A percentile compares a stretch with the other conserved stretches of the same genome.
These are phyloP conservation scores for Aspergillus transmontanensis DNA, from an alignment of 2,329 filamentous ascomycete species.

Conservation along the genomic window DNA sequence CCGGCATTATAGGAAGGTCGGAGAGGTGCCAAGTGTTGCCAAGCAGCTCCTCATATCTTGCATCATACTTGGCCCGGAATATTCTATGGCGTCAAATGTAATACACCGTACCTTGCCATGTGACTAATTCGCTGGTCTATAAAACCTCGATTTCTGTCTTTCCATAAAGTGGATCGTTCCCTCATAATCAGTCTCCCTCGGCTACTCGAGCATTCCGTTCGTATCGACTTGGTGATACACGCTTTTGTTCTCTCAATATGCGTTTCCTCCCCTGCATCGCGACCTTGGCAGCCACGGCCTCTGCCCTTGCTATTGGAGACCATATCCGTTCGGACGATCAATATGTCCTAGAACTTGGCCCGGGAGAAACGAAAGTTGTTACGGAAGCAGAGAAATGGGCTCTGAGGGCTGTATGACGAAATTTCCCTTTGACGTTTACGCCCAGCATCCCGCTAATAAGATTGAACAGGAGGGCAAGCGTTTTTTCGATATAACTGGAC, in stretches of 20 bases:
- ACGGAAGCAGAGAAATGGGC: slow-evolving; percentile 10
- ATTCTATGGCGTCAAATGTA: background rate
- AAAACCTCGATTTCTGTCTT: background rate
- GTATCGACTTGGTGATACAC: background rate
- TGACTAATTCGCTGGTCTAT: background rate
- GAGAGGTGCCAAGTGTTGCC: background rate
- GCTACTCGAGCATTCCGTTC: background rate
- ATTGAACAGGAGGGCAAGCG: background rate
- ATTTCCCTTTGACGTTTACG: background rate
- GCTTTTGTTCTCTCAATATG: background rate
- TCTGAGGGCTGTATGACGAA: background rate
- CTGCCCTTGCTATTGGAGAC: background rate
- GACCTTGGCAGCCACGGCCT: background rate
- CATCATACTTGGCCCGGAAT: background rate
- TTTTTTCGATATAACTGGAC: slow-evolving; percentile 5
- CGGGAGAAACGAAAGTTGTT: background rate
- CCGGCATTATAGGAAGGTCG: background rate
- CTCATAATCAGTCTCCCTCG: background rate
- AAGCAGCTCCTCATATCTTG: background rate
- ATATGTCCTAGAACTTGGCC: background rate
- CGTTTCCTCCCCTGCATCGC: background rate
- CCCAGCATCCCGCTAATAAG: background rate
- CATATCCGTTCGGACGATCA: background rate
- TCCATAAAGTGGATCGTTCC: background rate
- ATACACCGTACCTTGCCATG: background rate